These are phyloP conservation scores for Candida buenavistaensis DNA, from an alignment of 1,139 yeast genomes.

Conservation along the genomic window DNA sequence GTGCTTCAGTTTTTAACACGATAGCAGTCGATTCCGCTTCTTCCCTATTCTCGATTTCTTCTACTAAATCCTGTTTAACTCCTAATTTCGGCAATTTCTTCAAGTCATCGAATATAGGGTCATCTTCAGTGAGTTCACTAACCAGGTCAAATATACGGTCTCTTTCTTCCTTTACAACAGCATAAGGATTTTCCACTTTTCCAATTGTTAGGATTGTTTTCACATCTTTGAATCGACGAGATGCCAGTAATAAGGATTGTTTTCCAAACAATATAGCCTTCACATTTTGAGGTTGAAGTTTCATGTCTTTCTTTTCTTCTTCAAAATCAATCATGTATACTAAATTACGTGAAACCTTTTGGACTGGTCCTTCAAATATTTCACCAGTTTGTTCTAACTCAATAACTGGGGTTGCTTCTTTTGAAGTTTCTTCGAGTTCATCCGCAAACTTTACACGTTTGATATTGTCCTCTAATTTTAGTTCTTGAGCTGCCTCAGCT, in stretches of 20 bases:
- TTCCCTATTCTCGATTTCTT: slow-evolving; percentile 39
- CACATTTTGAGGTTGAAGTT: slow-evolving; percentile 26
- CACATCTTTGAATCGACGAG: slow-evolving; percentile 53
- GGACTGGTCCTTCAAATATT: slow-evolving; percentile 64
- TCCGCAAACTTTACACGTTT: slow-evolving; percentile 34
- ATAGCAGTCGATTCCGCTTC: slow-evolving; percentile 47
- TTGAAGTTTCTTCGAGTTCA: slow-evolving; percentile 15
- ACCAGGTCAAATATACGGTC: slow-evolving; percentile 37
- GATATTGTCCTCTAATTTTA: slow-evolving; percentile 9
- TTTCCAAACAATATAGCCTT: slow-evolving; percentile 58
- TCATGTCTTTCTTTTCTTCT: slow-evolving; percentile 23
- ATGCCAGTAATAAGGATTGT: slow-evolving; percentile 53
- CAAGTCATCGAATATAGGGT: slow-evolving; percentile 49
- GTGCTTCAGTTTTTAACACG: slow-evolving; percentile 62
- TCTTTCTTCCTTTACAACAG: slow-evolving; percentile 29
- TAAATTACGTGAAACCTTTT: slow-evolving; percentile 52
- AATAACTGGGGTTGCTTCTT: slow-evolving; percentile 3
- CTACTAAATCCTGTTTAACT: slow-evolving; percentile 51
- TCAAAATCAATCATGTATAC: slow-evolving; percentile 51
- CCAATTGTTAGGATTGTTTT: slow-evolving; percentile 56
- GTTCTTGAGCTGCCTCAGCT: neutral
- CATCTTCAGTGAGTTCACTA: slow-evolving; percentile 36
- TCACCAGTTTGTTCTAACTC: slow-evolving; percentile 18
- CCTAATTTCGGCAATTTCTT: slow-evolving; percentile 66
- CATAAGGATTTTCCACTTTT: slow-evolving; percentile 43